Conservation (phyloP, 352 stramenopile genomes). For the Phytophthora meadii region DNA sequence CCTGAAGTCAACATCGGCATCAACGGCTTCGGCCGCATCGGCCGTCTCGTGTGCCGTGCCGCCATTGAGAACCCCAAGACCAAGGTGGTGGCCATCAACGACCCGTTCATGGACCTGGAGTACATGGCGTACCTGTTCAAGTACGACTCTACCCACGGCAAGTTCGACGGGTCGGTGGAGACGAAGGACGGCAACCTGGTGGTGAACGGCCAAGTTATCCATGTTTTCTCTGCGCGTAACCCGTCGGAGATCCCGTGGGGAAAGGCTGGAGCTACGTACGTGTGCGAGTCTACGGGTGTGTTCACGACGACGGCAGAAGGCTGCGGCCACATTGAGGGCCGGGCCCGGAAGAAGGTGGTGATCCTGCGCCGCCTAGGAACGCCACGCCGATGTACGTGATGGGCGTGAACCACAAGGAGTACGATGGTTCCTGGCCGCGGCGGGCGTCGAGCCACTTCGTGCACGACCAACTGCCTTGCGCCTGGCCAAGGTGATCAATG, state of each 20-base stretch:
- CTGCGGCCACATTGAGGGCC: conserved; percentile 92
- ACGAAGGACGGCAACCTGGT: conserved; percentile 85
- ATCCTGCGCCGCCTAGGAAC: conserved; percentile 97
- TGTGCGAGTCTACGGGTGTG: conserved; percentile 90
- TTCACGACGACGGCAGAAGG: conserved; percentile 92
- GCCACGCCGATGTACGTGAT: conserved; percentile 98
- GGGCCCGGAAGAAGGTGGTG: conserved; percentile 97
- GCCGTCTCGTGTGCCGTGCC: too few relatives aligned
- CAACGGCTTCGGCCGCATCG: too few relatives aligned
- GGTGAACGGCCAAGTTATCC: conserved; percentile 93
- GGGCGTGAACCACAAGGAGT: conserved; percentile 97
- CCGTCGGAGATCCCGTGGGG: conserved; percentile 94
- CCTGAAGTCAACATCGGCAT: too few relatives aligned
- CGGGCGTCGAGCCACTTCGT: too few relatives aligned
- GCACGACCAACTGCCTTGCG: conserved; percentile 99
- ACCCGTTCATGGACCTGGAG: conserved; percentile 94
- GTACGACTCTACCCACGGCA: conserved; percentile 93
- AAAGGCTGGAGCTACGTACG: conserved; percentile 91
- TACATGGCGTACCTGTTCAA: conserved; percentile 97
- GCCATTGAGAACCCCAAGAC: conserved; percentile 49
- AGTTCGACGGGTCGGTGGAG: conserved; percentile 85
- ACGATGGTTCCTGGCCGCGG: too few relatives aligned
- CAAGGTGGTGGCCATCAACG: conserved; percentile 94
- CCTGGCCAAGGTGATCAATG: conserved; percentile 99
- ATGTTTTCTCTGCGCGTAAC: conserved; percentile 94